Conservation (phyloP, 2,329 filamentous ascomycete genomes). For the Neofusicoccum cordaticola region DNA sequence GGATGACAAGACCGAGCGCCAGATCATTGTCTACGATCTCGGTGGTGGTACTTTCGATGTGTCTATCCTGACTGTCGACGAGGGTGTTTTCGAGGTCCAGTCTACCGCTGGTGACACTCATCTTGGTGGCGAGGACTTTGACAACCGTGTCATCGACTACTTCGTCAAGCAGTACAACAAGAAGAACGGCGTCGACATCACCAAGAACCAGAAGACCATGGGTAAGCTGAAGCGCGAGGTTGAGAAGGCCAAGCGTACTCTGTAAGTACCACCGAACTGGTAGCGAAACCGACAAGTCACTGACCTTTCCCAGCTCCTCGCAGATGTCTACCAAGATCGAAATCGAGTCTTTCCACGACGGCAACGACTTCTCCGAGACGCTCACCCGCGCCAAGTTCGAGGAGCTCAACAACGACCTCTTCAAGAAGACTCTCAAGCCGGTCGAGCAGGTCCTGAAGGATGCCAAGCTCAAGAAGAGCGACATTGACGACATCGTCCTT, state of each 20-base stretch:
- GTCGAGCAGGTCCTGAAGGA: slow-evolving; percentile 99
- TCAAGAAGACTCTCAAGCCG: slow-evolving; percentile 99
- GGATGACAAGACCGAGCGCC: slow-evolving; percentile 34
- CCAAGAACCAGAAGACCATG: slow-evolving; percentile 96
- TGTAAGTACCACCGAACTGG: slow-evolving; percentile 38
- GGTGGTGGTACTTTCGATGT: slow-evolving; percentile 44
- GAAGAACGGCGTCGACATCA: slow-evolving; percentile 89
- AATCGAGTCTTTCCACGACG: slow-evolving; percentile 95
- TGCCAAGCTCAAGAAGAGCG: slow-evolving; percentile 92
- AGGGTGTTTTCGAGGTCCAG: slow-evolving; percentile 90
- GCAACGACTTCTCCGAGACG: slow-evolving; percentile 97
- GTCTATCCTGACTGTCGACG: slow-evolving; percentile 56
- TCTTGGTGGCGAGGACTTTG: slow-evolving; percentile 97
- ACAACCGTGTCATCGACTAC: slow-evolving; percentile 95
- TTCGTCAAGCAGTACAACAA: slow-evolving; percentile 99
- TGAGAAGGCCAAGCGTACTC: slow-evolving; percentile 98
- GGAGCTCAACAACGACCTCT: slow-evolving; percentile 97
- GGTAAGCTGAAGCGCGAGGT: slow-evolving; percentile 99
- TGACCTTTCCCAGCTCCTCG: slow-evolving; percentile 53
- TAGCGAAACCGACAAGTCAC: not conserved
- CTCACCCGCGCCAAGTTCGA: slow-evolving; percentile 99
- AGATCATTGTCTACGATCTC: slow-evolving; percentile 43
- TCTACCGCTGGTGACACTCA: slow-evolving; percentile 96
- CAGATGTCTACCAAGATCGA: slow-evolving; percentile 82
- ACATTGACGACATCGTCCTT: slow-evolving; percentile 94